Percentiles rank a stretch among this genome's conserved stretches.
phyloP scores from a whole-genome alignment of 192 early-diverging fungal genomes.

The Podochytrium sp. region DNA sequence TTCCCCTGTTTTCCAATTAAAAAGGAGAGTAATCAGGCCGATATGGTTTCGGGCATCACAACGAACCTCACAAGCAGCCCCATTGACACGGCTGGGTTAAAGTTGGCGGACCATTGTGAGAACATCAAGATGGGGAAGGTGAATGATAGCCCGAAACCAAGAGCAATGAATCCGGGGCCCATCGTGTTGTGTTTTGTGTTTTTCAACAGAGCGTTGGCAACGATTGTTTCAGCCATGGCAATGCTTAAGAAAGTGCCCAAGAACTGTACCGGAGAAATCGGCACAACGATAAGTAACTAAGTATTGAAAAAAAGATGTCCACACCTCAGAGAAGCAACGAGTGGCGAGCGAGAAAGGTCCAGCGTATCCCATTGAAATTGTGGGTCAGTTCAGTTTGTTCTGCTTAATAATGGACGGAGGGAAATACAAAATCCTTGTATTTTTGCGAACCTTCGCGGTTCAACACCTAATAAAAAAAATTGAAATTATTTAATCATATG shows the following conservation, averaged over 20 bases:
- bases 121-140: constrained; percentile 33
- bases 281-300: too few relatives aligned
- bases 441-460: too few relatives aligned
- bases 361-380: constrained; percentile 27
- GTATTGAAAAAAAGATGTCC: too few relatives aligned
- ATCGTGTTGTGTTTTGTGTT: constrained; percentile 33
- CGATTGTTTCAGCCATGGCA: constrained; percentile 1
- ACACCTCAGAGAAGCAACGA: constrained; percentile 29
- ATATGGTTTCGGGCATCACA: neutral
- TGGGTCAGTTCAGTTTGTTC: too few relatives aligned
- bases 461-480: too few relatives aligned
- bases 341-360: constrained; percentile 26
- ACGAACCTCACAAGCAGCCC: constrained; percentile 19
- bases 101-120: constrained; percentile 26
- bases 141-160: constrained; percentile 33
- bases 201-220: constrained; percentile 37
- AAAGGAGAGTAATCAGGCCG: neutral
- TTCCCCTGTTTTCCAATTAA: neutral
- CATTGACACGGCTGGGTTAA: constrained; percentile 29
- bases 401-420: too few relatives aligned
- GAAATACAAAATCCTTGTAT: too few relatives aligned
- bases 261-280: neutral
- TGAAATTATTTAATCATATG: too few relatives aligned
- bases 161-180: constrained; percentile 31
- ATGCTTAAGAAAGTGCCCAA: too few relatives aligned